Base-by-base conservation (phyloP, 495 filamentous ascomycete species). In the Xylona heveae region DNA sequence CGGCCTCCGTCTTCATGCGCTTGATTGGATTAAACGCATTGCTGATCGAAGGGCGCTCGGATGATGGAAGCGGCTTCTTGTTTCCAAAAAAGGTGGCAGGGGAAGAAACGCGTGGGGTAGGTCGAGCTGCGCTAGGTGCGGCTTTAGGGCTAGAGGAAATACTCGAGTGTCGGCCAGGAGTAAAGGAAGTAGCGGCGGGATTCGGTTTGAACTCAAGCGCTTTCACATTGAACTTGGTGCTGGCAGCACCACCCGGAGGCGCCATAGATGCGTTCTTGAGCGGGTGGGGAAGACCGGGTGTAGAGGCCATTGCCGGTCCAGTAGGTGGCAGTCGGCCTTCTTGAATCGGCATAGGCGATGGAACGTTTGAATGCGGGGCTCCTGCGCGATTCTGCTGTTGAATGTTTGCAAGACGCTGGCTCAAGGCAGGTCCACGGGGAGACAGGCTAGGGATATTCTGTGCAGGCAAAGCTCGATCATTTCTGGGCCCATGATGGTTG, bases 191-290 rank as follows among this genome's bases (percentile, higher is more conserved):
- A 3, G 81, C 81, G 24, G 74, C 71, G 6, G 79, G 68, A 43
- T 72, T 84, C 3, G 81, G 81, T 40, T 73, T 68, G 53, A 93
- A 93, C 43, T 90, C 82, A 42, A 70, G 62, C 19, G 75, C 83
- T 30, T 69, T 72, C 1, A 78, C 80, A 41, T 91, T 90, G 54
- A 91, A 66, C 47, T 79, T 75, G 17, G 60, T 61, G n/a, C n/a
- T n/a, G n/a, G n/a, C n/a, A n/a, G n/a, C n/a, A n/a, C n/a, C n/a
- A 6, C n/a, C n/a, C n/a, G n/a, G n/a, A n/a, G n/a, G n/a, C n/a
- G n/a, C n/a, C n/a, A n/a, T n/a, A n/a, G n/a, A n/a, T n/a, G n/a
- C n/a, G n/a, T n/a, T n/a, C 25, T 21, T 67, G 63, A 27, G 62
- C 54, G 33, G 61, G 56, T 19, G 61, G 62, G 0, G 52, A 55